Evolutionary conservation across 2,329 filamentous ascomycete genomes (phyloP), one percentile per base, ranked within the genome.

Genomic region (Elsinoe batatas): DNA sequence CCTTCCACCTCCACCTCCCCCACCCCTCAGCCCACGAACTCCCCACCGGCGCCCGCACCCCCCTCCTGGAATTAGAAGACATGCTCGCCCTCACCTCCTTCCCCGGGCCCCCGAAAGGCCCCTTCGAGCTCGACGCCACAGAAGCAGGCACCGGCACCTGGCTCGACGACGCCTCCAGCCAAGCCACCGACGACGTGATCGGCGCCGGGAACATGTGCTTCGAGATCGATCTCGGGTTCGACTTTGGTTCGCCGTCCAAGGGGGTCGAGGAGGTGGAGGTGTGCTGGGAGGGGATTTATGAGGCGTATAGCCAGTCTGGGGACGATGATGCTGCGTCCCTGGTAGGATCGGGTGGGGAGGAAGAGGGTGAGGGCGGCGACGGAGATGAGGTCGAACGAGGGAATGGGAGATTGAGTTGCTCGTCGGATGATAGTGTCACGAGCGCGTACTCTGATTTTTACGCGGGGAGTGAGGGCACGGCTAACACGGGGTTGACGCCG

Each of bases 351-450:
- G 22, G 22, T 3, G 57, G 13, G 38, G 10, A 18, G 3, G 38
- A 20, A 11, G 38, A 42, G 5, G 46, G 18, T 36, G 26, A 22
- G 30, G 18, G 3, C n/a, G 38, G 15, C 5, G 26, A 36, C 26
- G 46, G 13, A 5, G 20, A 30, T 8, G 26, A 33, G 30, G 64
- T 64, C 15, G 66, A 64, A 12, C 64, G 58, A 2, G 44, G 13
- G 42, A 17, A 35, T 40, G 3, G 5, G 33, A 22, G 38, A 17
- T 1, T 30, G 51, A 18, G 46, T 30, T 40, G 7, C 7, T 30
- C 26, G 26, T 72, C 69, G 4, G 44, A 36, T 12, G 44, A 30
- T 8, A 36, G 30, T 5, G 43, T 30, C 22, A 47, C 43, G 43
- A 47, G 44, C 44, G 44, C 44, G 15, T 51, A 51, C 47, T 51